Evolutionary conservation across 176 grass and related monocot genomes (phyloP).

Genomic region (Bromus sterilis): DNA sequence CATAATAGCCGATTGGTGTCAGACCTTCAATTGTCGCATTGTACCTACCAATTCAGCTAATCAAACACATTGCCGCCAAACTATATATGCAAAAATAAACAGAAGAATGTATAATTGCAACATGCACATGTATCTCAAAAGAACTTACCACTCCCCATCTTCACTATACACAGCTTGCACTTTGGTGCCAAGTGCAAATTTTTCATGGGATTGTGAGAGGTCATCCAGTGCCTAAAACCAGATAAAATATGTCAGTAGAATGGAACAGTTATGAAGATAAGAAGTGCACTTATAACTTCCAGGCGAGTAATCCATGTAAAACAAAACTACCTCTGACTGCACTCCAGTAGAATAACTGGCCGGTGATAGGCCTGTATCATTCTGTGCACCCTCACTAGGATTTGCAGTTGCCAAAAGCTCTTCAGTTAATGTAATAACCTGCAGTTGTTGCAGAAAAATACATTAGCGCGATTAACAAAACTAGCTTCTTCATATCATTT

Average conservation of each 20-base stretch:
- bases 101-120: background rate
- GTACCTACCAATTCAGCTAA: constrained; percentile 63
- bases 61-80: constrained; percentile 27
- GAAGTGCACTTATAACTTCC: background rate
- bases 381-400: constrained; percentile 36
- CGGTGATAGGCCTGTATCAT: constrained; percentile 22
- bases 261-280: background rate
- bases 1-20: constrained; percentile 79
- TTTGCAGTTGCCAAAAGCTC: constrained; percentile 81
- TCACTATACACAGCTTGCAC: constrained; percentile 85
- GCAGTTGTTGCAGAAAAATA: constrained; percentile 15
- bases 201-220: constrained; percentile 30
- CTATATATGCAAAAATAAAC: background rate
- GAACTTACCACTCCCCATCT: constrained; percentile 70
- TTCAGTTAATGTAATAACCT: constrained; percentile 79
- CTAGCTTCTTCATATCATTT: background rate
- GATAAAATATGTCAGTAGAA: background rate
- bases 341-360: constrained; percentile 3
- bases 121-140: constrained; percentile 12
- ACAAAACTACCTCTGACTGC: constrained; percentile 35
- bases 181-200: constrained; percentile 55
- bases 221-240: constrained; percentile 31
- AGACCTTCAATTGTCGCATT: constrained; percentile 76
- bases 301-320: background rate
- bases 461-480: constrained; percentile 8